Conservation (phyloP, 1,139 yeast species). For the Yamadazyma oceani region DNA sequence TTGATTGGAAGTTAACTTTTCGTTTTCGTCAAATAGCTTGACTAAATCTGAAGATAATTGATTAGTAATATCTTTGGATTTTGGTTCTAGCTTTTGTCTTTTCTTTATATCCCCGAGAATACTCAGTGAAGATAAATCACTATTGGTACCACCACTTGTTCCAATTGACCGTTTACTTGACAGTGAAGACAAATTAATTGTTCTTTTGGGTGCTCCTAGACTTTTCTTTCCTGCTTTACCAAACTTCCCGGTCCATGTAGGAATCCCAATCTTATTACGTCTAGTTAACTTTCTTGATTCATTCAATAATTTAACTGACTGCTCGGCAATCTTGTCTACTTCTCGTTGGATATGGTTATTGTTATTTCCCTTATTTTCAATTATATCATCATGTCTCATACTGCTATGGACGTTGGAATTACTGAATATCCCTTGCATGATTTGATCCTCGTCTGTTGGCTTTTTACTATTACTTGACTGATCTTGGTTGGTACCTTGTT, state of each 20-base stretch:
- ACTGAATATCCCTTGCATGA: constrained; percentile 76
- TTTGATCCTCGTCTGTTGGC: constrained; percentile 45
- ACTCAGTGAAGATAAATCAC: constrained; percentile 23
- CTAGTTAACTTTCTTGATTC: constrained; percentile 67
- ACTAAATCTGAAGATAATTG: constrained; percentile 36
- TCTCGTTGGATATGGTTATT: constrained; percentile 65
- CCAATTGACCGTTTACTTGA: background rate
- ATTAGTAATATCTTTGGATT: constrained; percentile 20
- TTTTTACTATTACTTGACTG: background rate
- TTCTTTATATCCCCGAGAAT: constrained; percentile 36
- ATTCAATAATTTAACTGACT: constrained; percentile 72
- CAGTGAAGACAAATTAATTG: too few species aligned
- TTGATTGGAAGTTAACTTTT: constrained; percentile 46
- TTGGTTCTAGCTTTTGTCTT: constrained; percentile 13
- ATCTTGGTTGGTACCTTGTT: constrained; percentile 11
- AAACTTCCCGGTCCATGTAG: constrained; percentile 95
- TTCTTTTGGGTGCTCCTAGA: constrained; percentile 13
- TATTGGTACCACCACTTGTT: constrained; percentile 2
- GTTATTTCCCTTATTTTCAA: constrained; percentile 44
- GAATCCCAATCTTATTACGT: constrained; percentile 70
- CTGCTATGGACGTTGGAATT: constrained; percentile 75
- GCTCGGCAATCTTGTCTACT: constrained; percentile 72
- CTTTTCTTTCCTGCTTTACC: constrained; percentile 70
- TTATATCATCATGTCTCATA: constrained; percentile 74
- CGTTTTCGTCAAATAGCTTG: constrained; percentile 24